Conservation (phyloP, 768 basidiomycete genomes). For the Serendipita sp. region DNA sequence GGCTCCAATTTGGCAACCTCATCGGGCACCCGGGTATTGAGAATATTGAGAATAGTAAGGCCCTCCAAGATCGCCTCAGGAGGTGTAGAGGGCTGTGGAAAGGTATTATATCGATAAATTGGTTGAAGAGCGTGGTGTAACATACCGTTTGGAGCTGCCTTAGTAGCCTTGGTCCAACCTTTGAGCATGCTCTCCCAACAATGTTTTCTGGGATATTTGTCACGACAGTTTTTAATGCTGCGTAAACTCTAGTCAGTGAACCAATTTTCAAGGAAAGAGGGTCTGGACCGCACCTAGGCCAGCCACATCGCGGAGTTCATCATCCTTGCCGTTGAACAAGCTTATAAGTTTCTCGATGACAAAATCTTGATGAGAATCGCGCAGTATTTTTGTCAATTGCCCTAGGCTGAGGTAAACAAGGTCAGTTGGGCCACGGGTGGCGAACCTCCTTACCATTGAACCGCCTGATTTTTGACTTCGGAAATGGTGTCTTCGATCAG, state of each 20-base stretch:
- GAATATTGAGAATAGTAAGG: slow-evolving; percentile 70
- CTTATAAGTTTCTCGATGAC: slow-evolving; percentile 83
- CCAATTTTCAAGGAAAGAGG: neutral
- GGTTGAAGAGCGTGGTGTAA: neutral
- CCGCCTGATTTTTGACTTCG: slow-evolving; percentile 95
- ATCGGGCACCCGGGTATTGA: slow-evolving; percentile 68
- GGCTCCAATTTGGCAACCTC: slow-evolving; percentile 40
- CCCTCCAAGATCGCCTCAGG: slow-evolving; percentile 74
- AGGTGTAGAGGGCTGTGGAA: slow-evolving; percentile 40
- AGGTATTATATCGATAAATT: too few relatives aligned
- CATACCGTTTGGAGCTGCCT: slow-evolving; percentile 60
- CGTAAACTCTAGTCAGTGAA: neutral
- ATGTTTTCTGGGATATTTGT: slow-evolving; percentile 75
- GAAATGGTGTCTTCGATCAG: slow-evolving; percentile 90
- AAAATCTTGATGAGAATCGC: slow-evolving; percentile 62
- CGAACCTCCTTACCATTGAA: slow-evolving; percentile 58
- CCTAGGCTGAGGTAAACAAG: slow-evolving; percentile 43
- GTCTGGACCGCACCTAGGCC: slow-evolving; percentile 48
- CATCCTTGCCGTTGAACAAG: slow-evolving; percentile 72
- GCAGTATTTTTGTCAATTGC: slow-evolving; percentile 76
- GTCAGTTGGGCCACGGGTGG: neutral
- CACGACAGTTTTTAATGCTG: slow-evolving; percentile 90
- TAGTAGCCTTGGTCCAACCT: slow-evolving; percentile 70
- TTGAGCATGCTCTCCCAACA: slow-evolving; percentile 61
- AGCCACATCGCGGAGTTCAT: slow-evolving; percentile 87